Base-by-base conservation (phyloP, 345 rosid species). In the Geranium brycei region DNA sequence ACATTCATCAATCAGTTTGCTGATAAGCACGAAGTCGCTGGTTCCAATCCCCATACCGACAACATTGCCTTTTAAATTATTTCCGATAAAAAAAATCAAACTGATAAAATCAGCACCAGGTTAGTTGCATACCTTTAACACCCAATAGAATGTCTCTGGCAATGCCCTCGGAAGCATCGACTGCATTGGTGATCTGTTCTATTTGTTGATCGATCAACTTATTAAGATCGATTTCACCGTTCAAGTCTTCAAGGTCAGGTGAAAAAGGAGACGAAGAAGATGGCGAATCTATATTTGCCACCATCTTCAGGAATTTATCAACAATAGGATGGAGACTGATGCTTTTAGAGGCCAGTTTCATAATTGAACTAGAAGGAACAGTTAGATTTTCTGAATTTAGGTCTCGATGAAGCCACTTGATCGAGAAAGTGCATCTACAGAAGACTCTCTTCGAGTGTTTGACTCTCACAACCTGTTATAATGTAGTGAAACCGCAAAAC, bases 351-450 rank as follows among this genome's bases (percentile, higher is more conserved):
- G 64, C 65, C n/a, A 70, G 63, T 70, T 62, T 70, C 73, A 64
- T 70, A 51, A 70, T 35, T 65, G 73, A 64, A 56, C 65, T 35
- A 55, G 73, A 70, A 5, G 65, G 51, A 17, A 70, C 61, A 31
- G 55, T 38, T 59, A 57, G 14, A 19, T 17, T 31, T 60, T 47
- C 65, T 12, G 63, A 69, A 53, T 65, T 60, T 14, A 57, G 61
- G 58, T 41, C 66, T 17, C 17, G 67, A 32, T 7, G 60, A 59
- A 70, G 68, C 68, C 67, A 70, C 53, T 64, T 61, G 51, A 70
- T 35, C 7, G 56, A 14, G 57, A 70, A 70, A 61, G 23, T 61
- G 73, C 73, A 70, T 53, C 67, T 63, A 62, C 72, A 69, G 58
- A 57, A 18, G 58, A 41, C 35, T 60, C 67, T 65, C 61, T 65